phyloP scores from a whole-genome alignment of 805 yeast species.

The Cyberlindnera veronae region DNA sequence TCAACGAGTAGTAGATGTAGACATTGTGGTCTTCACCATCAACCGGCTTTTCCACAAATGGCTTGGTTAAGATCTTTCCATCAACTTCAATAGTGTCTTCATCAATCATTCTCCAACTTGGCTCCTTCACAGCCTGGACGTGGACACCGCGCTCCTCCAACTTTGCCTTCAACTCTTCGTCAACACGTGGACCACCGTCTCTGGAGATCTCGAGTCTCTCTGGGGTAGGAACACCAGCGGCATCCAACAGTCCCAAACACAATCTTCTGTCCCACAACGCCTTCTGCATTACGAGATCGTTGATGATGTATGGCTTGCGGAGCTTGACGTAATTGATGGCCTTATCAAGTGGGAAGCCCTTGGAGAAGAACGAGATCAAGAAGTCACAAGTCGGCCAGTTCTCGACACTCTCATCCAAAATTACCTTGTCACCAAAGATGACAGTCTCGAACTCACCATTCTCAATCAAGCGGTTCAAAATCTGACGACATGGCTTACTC shows the following conservation, averaged over 20 bases:
- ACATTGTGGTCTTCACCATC: slow-evolving; percentile 99
- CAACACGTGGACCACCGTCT: slow-evolving; percentile 94
- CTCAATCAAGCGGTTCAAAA: slow-evolving; percentile 80
- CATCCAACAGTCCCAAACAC: slow-evolving; percentile 73
- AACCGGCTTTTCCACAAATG: slow-evolving; percentile 97
- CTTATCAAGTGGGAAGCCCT: slow-evolving; percentile 93
- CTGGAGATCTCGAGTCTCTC: slow-evolving; percentile 82
- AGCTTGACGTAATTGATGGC: slow-evolving; percentile 88
- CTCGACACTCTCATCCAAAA: slow-evolving; percentile 86
- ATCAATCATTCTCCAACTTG: slow-evolving; percentile 82
- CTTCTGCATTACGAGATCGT: slow-evolving; percentile 88
- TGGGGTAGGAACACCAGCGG: slow-evolving; percentile 87
- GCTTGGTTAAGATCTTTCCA: slow-evolving; percentile 72
- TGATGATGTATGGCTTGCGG: slow-evolving; percentile 84
- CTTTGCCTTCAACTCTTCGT: slow-evolving; percentile 58
- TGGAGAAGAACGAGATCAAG: slow-evolving; percentile 87
- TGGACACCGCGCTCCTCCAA: slow-evolving; percentile 59
- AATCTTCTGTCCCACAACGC: slow-evolving; percentile 96
- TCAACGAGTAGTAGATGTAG: slow-evolving; percentile 81
- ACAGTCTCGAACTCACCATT: slow-evolving; percentile 96
- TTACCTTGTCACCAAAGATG: slow-evolving; percentile 95
- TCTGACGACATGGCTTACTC: slow-evolving; percentile 92
- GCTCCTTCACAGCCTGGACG: slow-evolving; percentile 48
- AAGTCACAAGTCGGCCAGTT: slow-evolving; percentile 99
- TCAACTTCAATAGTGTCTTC: slow-evolving; percentile 78